Base-by-base conservation (phyloP, 768 basidiomycete species). In the Boletus subcaerulescens region DNA sequence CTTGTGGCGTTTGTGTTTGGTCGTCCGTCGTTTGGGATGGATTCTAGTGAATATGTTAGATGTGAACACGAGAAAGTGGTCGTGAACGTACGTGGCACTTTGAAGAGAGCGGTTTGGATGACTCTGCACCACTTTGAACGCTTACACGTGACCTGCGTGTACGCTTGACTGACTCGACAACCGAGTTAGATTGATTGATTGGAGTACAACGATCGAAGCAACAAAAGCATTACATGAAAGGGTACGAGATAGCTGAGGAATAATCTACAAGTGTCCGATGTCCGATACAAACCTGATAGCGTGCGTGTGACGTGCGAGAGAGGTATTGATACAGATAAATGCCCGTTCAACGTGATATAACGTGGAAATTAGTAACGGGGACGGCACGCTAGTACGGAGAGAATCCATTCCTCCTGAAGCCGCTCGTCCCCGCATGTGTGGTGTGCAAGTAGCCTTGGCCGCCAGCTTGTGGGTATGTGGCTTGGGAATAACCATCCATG, bases 101-200 rank as follows among this genome's bases (percentile, higher is more conserved):
- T 5, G 41, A 41, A 38, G 60, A 20, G 29, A 29, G 29, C 12
- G 4, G 7, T 33, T 40, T 62, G 49, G 31, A 24, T 12, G 36
- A 29, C 15, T 15, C 22, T 17, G 44, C 22, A 38, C 5, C 24
- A 24, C 24, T 24, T 6, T 24, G 24, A 24, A 24, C 39, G 18
- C 12, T 29, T 22, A 29, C 59, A 60, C 59, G 59, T 60, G 59
- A 61, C 59, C 22, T 46, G 45, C 42, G 17, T 20, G 14, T 7
- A 3, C 26, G 5, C 22, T 20, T 20, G 20, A 20, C 20, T 24
- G 22, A 24, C 22, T 24, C 22, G 22, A 24, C 22, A 22, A 24
- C 24, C n/a, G 4, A 24, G 24, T 24, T 24, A 5, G 24, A 24
- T 24, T 24, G n/a, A 20, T 3, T 20, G 40, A 33, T 32, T 45